A percentile compares a stretch with the other conserved stretches of the same genome.
These are phyloP conservation scores for Tuber umbilicatum DNA, from an alignment of 495 filamentous ascomycete species.

Conservation along the genomic window DNA sequence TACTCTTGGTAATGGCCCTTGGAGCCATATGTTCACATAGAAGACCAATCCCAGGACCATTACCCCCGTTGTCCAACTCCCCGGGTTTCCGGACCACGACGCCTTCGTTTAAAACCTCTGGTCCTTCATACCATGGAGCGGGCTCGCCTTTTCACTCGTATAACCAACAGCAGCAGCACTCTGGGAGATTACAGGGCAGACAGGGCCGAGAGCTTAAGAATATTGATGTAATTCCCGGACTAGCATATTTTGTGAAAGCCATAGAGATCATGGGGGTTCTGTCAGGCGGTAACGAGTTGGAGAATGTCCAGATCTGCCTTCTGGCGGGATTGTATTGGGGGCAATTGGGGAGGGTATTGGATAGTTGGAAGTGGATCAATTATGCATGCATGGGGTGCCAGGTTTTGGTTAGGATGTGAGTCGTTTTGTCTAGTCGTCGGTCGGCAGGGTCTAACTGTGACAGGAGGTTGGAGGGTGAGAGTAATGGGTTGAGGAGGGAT, in stretches of 20 bases:
- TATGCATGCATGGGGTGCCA: constrained; percentile 69
- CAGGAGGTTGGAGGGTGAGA: constrained; percentile 36
- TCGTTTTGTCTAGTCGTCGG: constrained; percentile 11
- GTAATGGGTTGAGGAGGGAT: constrained; percentile 43
- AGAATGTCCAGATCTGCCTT: constrained; percentile 76
- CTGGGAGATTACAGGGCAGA: constrained; percentile 10
- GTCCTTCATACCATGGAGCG: constrained; percentile 30
- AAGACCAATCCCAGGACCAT: constrained; percentile 35
- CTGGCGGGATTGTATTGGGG: constrained; percentile 83
- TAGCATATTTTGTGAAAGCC: constrained; percentile 81
- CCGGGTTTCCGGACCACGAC: constrained; percentile 28
- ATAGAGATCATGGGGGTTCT: constrained; percentile 79
- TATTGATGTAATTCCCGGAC: constrained; percentile 78
- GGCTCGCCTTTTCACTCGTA: constrained; percentile 33
- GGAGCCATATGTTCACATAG: constrained; percentile 69
- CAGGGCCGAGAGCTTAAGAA: constrained; percentile 50
- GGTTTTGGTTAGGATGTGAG: constrained; percentile 71
- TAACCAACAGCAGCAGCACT: constrained; percentile 15
- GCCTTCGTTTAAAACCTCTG: constrained; percentile 33
- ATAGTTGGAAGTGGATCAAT: constrained; percentile 83
- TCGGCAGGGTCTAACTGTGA: neutral
- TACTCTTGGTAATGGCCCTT: constrained; percentile 75
- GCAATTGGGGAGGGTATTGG: constrained; percentile 76
- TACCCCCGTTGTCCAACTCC: constrained; percentile 25
- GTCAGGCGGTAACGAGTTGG: constrained; percentile 66